Base-by-base conservation (phyloP, 73 alveolate species). In the Halteria grandinella region DNA sequence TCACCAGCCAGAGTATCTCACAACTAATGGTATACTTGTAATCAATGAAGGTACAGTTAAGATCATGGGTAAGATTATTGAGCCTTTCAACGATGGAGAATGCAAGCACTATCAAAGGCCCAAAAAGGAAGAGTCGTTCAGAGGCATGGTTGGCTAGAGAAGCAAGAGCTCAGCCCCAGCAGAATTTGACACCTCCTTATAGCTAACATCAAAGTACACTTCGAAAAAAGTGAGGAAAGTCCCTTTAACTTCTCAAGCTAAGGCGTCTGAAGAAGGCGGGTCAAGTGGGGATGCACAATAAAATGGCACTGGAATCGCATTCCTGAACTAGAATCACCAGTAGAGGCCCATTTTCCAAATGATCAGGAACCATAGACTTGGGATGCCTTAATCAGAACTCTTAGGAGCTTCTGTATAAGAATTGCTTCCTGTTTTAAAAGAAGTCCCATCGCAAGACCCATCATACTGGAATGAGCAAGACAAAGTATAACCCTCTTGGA, bases 1-100 rank as follows among this genome's bases (percentile, higher is more conserved):
- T 12, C 74, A 87, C 74, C 73, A 87, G 43, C 98, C 98, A 23
- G 98, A 93, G 69, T 93, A 86, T 74, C 75, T 93, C 29, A 69
- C 79, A 11, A 79, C 59, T 60, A 96, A 96, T 32, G 79, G 85
- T 37, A 85, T 83, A 33, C 37, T 92, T 18, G 55, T 90, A 58
- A 81, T 92, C 54, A 70, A 74, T 69, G 97, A 92, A 58, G 85
- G 83, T 18, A 57, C 63, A 58, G 58, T 92, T 43, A 92, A 92
- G 55, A 97, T 97, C 10, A 66, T 86, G 43, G 98, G 98, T 18
- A 44, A 75, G 34, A 89, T 92, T 1, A 79, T 88, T 0, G 79
- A 84, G 48, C 85, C 90, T 17, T 89, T 79, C 45, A 36, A 52
- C 51, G 83, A 80, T 40, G 44, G 77, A 28, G 20, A 23, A n/a